Conservation (phyloP, 2,329 filamentous ascomycete genomes). For the Camptophora hylomeconis region DNA sequence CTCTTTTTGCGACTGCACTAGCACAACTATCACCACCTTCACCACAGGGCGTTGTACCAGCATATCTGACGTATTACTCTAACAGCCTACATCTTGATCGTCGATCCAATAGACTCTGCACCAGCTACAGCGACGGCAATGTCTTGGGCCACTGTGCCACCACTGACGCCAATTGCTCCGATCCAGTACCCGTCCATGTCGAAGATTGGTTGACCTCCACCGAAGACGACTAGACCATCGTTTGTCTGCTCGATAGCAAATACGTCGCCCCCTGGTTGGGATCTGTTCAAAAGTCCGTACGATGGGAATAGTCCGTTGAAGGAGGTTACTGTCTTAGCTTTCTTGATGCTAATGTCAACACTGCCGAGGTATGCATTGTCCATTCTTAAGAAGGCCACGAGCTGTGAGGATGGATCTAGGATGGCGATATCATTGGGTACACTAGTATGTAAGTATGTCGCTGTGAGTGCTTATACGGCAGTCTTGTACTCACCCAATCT, state of each 20-base stretch:
- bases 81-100: too few species aligned
- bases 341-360: conserved; percentile 11
- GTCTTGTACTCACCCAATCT: conserved; percentile 4
- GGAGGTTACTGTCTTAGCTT: conserved; percentile 9
- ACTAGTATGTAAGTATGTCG: not conserved
- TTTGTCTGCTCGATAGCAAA: conserved; percentile 12
- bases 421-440: conserved; percentile 12
- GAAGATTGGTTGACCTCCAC: conserved; percentile 11
- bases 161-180: conserved; percentile 11
- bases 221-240: conserved; percentile 11
- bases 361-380: conserved; percentile 9
- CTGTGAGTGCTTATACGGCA: too few species aligned
- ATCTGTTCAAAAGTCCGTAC: too few species aligned
- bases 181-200: conserved; percentile 8
- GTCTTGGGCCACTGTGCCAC: conserved; percentile 9
- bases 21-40: too few species aligned
- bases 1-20: too few species aligned
- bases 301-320: too few species aligned
- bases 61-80: too few species aligned
- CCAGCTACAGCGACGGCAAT: too few species aligned
- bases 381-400: conserved; percentile 11
- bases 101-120: too few species aligned
- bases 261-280: conserved; percentile 9
- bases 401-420: conserved; percentile 7
- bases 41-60: too few species aligned